These are phyloP conservation scores for Mortierella sp. DNA, from an alignment of 371 early-diverging fungal genomes.

Conservation along the genomic window DNA sequence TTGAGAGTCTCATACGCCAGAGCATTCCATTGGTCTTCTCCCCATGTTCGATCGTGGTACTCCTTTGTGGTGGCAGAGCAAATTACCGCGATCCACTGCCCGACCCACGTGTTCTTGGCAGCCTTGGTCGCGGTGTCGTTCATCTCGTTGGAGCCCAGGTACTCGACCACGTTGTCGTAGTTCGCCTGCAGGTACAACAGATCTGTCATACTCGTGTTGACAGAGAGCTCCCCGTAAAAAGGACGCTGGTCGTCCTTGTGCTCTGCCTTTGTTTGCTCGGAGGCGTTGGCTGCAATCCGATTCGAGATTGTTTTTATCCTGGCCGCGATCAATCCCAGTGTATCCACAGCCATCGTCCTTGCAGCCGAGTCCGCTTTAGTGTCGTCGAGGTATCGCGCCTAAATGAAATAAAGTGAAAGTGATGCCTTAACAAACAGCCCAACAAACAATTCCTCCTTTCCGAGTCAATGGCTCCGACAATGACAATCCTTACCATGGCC, in stretches of 20 bases:
- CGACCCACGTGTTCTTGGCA: constrained; percentile 43
- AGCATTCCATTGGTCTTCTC: constrained; percentile 22
- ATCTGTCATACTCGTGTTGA: not conserved
- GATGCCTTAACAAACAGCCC: not conserved
- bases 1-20: constrained; percentile 17
- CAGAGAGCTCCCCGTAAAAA: constrained; percentile 36
- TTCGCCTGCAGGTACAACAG: constrained; percentile 36
- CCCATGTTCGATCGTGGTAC: not conserved
- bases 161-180: constrained; percentile 29
- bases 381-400: constrained; percentile 73
- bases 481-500: constrained; percentile 65
- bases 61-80: constrained; percentile 18
- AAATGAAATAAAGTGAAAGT: not conserved
- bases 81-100: constrained; percentile 30
- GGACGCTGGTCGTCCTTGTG: constrained; percentile 5
- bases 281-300: not conserved
- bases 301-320: constrained; percentile 60
- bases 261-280: not conserved
- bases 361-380: constrained; percentile 70
- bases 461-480: not conserved
- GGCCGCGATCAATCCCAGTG: constrained; percentile 76
- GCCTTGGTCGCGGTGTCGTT: constrained; percentile 32
- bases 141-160: constrained; percentile 29
- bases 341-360: constrained; percentile 81
- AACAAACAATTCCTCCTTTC: not conserved